These are phyloP conservation scores for Fusarium haematococcum DNA, from an alignment of 2,329 filamentous ascomycete genomes.

Conservation along the genomic window DNA sequence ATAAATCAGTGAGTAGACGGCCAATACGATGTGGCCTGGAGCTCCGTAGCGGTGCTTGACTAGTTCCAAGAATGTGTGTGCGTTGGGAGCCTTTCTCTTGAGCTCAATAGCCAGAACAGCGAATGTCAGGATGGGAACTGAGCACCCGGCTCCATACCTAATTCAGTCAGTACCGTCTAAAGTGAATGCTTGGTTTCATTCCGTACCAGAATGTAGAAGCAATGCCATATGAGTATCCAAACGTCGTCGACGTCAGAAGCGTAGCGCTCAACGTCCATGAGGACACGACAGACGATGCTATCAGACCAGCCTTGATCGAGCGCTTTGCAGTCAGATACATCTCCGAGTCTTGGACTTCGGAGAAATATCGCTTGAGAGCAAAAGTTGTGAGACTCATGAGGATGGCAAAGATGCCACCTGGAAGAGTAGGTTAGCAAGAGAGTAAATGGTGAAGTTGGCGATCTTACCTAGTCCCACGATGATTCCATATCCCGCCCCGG, in stretches of 20 bases:
- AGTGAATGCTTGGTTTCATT: too few species aligned
- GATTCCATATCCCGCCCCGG: background rate
- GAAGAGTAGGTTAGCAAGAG: background rate
- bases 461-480: background rate
- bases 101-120: background rate
- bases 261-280: background rate
- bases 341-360: background rate
- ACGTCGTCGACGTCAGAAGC: background rate
- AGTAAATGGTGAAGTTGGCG: rapidly evolving
- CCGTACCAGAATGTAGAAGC: background rate
- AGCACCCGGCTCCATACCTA: background rate
- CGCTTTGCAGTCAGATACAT: background rate
- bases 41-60: background rate
- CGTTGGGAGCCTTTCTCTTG: background rate
- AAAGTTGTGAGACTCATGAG: background rate
- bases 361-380: background rate
- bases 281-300: background rate
- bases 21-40: background rate
- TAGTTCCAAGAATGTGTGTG: background rate
- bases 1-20: background rate
- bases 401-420: background rate
- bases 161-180: too few species aligned
- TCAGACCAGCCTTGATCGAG: background rate
- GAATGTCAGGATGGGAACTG: background rate
- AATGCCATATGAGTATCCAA: background rate